phyloP scores from a whole-genome alignment of 768 basidiomycete species.

The Lentinula edodes region DNA sequence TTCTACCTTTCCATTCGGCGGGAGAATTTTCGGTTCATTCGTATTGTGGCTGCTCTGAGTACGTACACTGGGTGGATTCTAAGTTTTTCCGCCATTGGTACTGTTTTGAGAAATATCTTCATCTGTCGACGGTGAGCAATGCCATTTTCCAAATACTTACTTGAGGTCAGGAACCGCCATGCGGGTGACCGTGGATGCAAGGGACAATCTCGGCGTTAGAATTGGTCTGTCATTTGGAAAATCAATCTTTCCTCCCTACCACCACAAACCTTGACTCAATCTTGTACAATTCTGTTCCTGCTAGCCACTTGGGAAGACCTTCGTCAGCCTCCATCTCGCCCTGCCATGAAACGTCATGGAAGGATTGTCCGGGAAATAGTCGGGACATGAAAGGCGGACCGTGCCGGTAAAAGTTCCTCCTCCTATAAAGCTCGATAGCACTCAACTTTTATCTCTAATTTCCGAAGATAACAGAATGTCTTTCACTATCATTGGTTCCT shows the following conservation, averaged over 20 bases:
- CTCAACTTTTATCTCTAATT: neutral
- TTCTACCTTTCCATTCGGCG: neutral
- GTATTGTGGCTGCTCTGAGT: neutral
- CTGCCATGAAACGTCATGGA: neutral
- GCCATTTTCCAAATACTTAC: neutral
- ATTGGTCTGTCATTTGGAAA: neutral
- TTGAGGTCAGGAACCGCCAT: neutral
- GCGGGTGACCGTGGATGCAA: neutral
- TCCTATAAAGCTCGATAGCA: neutral
- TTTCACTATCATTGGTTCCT: constrained; percentile 48
- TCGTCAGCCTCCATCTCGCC: neutral
- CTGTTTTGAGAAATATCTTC: neutral
- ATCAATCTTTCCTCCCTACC: neutral
- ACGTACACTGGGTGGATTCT: neutral
- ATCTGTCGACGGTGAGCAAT: neutral
- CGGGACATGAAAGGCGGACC: neutral
- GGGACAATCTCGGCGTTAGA: neutral
- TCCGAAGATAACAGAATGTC: constrained; percentile 1
- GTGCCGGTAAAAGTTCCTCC: neutral
- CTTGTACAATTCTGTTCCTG: neutral
- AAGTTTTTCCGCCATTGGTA: neutral
- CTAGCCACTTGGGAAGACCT: neutral
- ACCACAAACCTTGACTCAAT: neutral
- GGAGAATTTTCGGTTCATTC: neutral
- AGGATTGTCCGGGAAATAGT: neutral